These are phyloP conservation scores for Clarkia xantiana DNA, from an alignment of 345 rosid genomes.

Conservation along the genomic window DNA sequence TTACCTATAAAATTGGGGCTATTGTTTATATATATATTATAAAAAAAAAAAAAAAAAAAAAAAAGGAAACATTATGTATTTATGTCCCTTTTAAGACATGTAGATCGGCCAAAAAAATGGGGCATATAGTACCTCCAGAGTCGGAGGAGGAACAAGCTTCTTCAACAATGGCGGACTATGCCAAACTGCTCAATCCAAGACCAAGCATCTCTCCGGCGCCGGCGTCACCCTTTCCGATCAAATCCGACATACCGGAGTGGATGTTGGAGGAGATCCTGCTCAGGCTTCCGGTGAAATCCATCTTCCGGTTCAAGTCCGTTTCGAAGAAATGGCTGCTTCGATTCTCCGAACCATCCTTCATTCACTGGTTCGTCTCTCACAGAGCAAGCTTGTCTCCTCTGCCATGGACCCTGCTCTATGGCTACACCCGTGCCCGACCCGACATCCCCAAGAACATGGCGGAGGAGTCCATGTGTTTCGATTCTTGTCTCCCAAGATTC, in stretches of 20 bases:
- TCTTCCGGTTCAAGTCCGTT: slow-evolving; percentile 6
- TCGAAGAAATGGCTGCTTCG: slow-evolving; percentile 5
- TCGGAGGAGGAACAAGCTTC: too few species aligned
- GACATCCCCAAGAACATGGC: neutral
- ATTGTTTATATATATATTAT: too few species aligned
- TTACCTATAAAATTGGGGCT: too few species aligned
- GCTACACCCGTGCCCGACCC: neutral
- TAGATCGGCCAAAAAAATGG: too few species aligned
- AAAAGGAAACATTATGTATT: too few species aligned
- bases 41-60: too few species aligned
- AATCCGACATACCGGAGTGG: slow-evolving; percentile 4
- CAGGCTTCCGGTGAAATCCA: slow-evolving; percentile 4
- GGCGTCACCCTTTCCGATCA: neutral
- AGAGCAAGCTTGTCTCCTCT: neutral
- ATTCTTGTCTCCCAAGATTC: neutral
- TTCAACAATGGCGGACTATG: neutral
- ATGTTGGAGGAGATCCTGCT: slow-evolving; percentile 5
- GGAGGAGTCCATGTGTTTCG: neutral
- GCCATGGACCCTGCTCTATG: slow-evolving; percentile 2
- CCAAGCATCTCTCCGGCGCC: neutral
- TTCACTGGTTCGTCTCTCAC: neutral
- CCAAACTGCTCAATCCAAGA: neutral
- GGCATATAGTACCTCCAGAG: too few species aligned
- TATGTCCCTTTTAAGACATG: too few species aligned
- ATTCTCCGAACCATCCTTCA: slow-evolving; percentile 2